Base-by-base conservation (phyloP, 1,284 basidiomycete species). In the Tranzscheliella williamsii region DNA sequence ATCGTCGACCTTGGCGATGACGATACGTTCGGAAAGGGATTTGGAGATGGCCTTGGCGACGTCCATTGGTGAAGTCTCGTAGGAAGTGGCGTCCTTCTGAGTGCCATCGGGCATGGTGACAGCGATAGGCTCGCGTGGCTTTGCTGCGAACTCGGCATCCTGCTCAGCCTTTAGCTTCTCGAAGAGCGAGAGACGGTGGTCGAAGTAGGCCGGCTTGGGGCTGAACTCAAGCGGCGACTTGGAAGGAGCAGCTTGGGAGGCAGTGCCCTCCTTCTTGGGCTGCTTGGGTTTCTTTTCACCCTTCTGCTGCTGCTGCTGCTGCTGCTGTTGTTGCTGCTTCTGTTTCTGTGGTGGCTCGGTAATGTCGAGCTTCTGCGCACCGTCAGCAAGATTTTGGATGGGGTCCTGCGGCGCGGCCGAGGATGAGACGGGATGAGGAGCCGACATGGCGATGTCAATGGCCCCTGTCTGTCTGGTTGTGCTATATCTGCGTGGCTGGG, bases 51-150 rank as follows among this genome's bases (percentile, higher is more conserved):
- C 86, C 76, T 87, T 87, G 33, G 94, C 94, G 50, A 99, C 81
- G 70, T 89, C 86, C 85, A 97, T 85, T 0, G 95, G 95, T 54
- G 85, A 89, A n/a, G 95, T 97, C 82, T 97, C 90, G 90, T 90
- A 99, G 70, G 90, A 87, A 47, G 82, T 90, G 22, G 85, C 95
- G 64, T 89, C 85, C 46, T 89, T 84, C 67, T 86, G 83, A 21
- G 88, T 87, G 16, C 93, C 92, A 81, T 97, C 90, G 4, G 86
- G 89, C 61, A 98, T 80, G 3, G 90, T 94, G 75, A 98, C 82
- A 7, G 82, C 83, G 70, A 98, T 95, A 42, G 88, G 85, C 64
- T 88, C 84, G 34, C 90, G 85, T 5, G 89, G 86, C 82, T 93
- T 89, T n/a, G 84, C 90, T 89, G 76, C 45, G 5, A 88, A 86